Conservation (phyloP, 352 stramenopile genomes). For the Pythium dissotocum region DNA sequence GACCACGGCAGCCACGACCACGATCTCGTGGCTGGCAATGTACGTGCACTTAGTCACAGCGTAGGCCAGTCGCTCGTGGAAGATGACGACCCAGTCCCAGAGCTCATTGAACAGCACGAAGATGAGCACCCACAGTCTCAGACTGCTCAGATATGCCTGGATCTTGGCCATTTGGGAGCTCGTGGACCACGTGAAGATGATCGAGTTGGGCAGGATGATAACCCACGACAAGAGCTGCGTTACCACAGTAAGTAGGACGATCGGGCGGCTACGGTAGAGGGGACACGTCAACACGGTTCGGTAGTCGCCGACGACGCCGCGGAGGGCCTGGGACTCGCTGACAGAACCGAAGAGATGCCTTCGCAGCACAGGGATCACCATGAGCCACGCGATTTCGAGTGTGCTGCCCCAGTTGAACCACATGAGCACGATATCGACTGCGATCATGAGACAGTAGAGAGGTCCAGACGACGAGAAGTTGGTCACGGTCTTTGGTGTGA, state of each 20-base stretch:
- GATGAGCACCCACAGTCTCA: slow-evolving; percentile 22
- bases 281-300: slow-evolving; percentile 19
- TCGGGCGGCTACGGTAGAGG: slow-evolving; percentile 12
- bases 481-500: slow-evolving; percentile 1
- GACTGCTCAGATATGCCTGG: slow-evolving; percentile 20
- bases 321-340: not conserved
- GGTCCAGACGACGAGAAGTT: slow-evolving; percentile 26
- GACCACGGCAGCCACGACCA: slow-evolving; percentile 10
- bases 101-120: slow-evolving; percentile 15
- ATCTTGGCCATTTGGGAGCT: slow-evolving; percentile 14
- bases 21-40: slow-evolving; percentile 16
- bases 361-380: slow-evolving; percentile 3
- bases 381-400: slow-evolving; percentile 19
- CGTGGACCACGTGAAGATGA: slow-evolving; percentile 22
- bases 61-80: slow-evolving; percentile 17
- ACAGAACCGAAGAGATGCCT: not conserved
- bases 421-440: slow-evolving; percentile 20
- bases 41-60: slow-evolving; percentile 14
- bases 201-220: slow-evolving; percentile 24
- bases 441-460: slow-evolving; percentile 16
- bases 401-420: slow-evolving; percentile 6
- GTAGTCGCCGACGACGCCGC: slow-evolving; percentile 9
- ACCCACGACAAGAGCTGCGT: slow-evolving; percentile 24
- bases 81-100: slow-evolving; percentile 18
- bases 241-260: slow-evolving; percentile 10